Evolutionary conservation across 345 rosid genomes (phyloP).

Genomic region (Citrus sinensis): DNA sequence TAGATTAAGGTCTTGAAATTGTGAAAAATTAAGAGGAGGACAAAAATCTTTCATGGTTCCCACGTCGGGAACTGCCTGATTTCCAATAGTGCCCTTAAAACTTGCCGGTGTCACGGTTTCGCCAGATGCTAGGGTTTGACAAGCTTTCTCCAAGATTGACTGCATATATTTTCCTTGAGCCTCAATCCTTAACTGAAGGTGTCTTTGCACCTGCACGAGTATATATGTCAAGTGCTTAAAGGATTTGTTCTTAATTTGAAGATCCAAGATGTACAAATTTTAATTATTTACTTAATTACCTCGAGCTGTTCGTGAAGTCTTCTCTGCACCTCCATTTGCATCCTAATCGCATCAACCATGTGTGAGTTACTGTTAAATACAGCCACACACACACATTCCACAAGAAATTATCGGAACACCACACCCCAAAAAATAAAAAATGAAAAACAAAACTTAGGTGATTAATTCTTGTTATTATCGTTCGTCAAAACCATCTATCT

Average conservation of each 20-base stretch:
- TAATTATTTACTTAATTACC: constrained; percentile 35
- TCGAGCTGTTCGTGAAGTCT: constrained; percentile 96
- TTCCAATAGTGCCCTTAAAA: constrained; percentile 42
- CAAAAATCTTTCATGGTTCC: constrained; percentile 41
- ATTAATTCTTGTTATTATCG: background rate
- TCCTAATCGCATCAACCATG: constrained; percentile 65
- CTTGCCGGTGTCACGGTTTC: constrained; percentile 57
- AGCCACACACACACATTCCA: constrained; percentile 26
- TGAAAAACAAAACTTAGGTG: background rate
- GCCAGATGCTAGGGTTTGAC: constrained; percentile 74
- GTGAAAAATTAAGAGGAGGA: constrained; percentile 62
- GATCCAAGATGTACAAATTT: background rate
- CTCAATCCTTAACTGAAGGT: constrained; percentile 94
- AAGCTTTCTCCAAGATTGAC: constrained; percentile 89
- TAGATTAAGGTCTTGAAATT: constrained; percentile 91
- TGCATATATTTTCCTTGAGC: constrained; percentile 99
- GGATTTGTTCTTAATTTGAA: background rate
- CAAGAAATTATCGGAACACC: constrained; percentile 18
- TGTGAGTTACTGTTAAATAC: constrained; percentile 39
- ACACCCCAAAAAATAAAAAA: constrained; percentile 17
- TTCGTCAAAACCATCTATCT: background rate
- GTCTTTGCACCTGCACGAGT: constrained; percentile 76
- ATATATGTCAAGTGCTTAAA: background rate
- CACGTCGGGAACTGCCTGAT: constrained; percentile 42
- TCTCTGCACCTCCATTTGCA: constrained; percentile 99